Percentiles rank a stretch among this genome's conserved stretches.
phyloP scores from a whole-genome alignment of 2,329 filamentous ascomycete genomes.

The Capronia americana region DNA sequence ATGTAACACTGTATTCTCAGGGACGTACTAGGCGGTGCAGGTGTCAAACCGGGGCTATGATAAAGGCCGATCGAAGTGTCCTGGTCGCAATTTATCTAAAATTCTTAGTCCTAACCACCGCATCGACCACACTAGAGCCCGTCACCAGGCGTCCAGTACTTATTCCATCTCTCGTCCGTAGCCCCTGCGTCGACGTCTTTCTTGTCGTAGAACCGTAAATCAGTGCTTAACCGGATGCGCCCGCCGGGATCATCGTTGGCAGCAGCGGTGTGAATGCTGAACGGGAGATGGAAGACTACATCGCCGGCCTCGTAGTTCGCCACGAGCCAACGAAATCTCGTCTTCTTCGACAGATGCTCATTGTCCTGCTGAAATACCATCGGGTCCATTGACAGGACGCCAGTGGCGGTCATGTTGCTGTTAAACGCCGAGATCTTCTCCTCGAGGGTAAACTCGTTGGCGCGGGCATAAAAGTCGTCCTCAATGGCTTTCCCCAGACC shows the following conservation, averaged over 20 bases:
- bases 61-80: neutral
- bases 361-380: constrained; percentile 20
- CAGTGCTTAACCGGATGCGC: constrained; percentile 51
- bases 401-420: constrained; percentile 42
- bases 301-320: constrained; percentile 49
- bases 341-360: constrained; percentile 18
- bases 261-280: constrained; percentile 50
- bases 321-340: constrained; percentile 43
- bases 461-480: constrained; percentile 45
- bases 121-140: constrained; percentile 36
- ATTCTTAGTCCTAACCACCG: neutral
- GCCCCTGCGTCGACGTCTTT: constrained; percentile 43
- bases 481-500: constrained; percentile 49
- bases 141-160: constrained; percentile 48
- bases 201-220: constrained; percentile 49
- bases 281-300: constrained; percentile 54
- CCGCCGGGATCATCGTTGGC: constrained; percentile 50
- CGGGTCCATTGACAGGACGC: constrained; percentile 34
- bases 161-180: constrained; percentile 48
- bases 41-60: neutral
- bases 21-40: neutral
- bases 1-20: neutral
- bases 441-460: constrained; percentile 42
- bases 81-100: neutral
- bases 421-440: constrained; percentile 46